Evolutionary conservation across 2,329 filamentous ascomycete species (phyloP).

Genomic region (Diaporthe nobilis): DNA sequence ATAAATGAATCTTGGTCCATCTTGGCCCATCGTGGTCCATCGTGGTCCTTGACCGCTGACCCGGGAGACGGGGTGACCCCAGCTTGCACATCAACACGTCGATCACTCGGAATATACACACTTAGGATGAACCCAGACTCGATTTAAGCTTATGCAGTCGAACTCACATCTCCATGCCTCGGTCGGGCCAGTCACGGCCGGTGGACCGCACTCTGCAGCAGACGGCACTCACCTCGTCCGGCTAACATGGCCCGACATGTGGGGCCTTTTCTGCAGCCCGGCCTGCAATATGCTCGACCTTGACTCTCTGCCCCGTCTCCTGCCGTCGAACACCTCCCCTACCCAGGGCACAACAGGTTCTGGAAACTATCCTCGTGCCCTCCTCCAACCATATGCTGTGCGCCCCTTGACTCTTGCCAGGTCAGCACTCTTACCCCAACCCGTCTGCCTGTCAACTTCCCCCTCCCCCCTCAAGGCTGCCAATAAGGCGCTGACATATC

Average conservation of each 20-base stretch:
- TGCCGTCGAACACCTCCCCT: slow-evolving; percentile 20
- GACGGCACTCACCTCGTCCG: background rate
- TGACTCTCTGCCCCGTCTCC: background rate
- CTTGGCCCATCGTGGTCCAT: background rate
- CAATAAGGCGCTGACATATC: slow-evolving; percentile 30
- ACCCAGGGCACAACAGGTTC: background rate
- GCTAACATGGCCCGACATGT: slow-evolving; percentile 2
- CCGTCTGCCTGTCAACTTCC: background rate
- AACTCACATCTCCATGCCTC: background rate
- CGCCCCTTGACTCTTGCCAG: slow-evolving; percentile 13
- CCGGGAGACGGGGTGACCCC: slow-evolving; percentile 25
- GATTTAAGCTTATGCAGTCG: slow-evolving; percentile 32
- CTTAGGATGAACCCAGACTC: slow-evolving; percentile 16
- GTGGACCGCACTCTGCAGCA: background rate
- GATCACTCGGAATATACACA: slow-evolving; percentile 3
- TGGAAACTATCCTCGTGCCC: slow-evolving; percentile 15
- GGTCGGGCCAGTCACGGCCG: slow-evolving; percentile 19
- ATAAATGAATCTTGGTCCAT: background rate
- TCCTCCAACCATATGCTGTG: slow-evolving; percentile 10
- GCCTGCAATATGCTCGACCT: slow-evolving; percentile 3
- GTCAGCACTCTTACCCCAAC: slow-evolving; percentile 24
- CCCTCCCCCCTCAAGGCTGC: slow-evolving; percentile 1
- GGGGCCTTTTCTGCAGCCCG: slow-evolving; percentile 11
- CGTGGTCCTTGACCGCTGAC: slow-evolving; percentile 30
- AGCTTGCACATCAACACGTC: slow-evolving; percentile 17